These are phyloP conservation scores for Trichoderma aggressivum DNA, from an alignment of 2,329 filamentous ascomycete species.

Conservation along the genomic window DNA sequence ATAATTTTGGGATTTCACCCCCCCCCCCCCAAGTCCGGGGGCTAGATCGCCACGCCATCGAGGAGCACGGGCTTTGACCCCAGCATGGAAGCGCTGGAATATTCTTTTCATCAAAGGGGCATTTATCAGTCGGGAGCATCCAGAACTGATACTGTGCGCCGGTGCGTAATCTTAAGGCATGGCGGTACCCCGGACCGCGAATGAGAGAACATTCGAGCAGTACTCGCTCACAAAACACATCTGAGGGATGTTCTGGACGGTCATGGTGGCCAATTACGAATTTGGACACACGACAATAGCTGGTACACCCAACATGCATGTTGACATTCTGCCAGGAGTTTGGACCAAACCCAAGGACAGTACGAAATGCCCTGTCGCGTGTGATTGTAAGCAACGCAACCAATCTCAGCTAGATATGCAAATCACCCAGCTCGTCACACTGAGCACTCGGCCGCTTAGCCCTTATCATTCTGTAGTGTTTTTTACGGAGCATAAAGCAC, in stretches of 20 bases:
- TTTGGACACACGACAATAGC: neutral
- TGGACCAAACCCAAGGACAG: neutral
- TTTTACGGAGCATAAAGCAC: neutral
- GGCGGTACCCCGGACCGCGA: neutral
- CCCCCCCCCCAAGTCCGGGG: constrained; percentile 14
- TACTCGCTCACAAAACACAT: neutral
- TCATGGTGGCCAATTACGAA: neutral
- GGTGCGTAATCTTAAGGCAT: neutral
- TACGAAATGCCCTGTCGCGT: neutral
- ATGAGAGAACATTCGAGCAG: neutral
- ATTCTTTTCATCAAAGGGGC: constrained; percentile 10
- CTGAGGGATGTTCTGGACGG: neutral
- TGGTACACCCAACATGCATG: neutral
- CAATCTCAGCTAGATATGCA: neutral
- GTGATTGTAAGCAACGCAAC: neutral
- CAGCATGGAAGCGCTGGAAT: constrained; percentile 18
- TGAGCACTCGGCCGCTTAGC: neutral
- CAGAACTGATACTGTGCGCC: neutral
- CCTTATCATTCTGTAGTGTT: neutral
- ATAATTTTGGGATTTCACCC: constrained; percentile 20
- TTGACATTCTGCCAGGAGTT: neutral
- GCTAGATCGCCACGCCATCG: constrained; percentile 20
- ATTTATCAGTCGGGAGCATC: neutral
- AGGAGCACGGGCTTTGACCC: constrained; percentile 13
- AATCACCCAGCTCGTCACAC: neutral